phyloP scores from a whole-genome alignment of 2,329 filamentous ascomycete genomes.

The Arthroderma sp. region DNA sequence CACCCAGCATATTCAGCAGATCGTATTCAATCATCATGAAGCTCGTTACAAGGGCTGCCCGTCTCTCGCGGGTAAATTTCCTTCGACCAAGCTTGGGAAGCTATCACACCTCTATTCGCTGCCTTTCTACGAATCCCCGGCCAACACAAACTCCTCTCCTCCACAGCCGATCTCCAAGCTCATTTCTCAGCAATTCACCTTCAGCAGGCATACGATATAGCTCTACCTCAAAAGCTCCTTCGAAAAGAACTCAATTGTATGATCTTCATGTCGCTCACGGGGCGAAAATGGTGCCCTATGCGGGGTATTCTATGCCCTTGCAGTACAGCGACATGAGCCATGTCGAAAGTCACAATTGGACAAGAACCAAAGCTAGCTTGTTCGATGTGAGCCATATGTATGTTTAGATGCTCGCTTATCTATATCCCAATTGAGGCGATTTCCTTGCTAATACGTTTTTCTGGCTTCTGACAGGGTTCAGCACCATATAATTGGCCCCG shows the following conservation, averaged over 20 bases:
- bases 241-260: conserved; percentile 55
- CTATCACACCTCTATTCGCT: too few species aligned
- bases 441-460: background rate
- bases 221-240: conserved; percentile 16
- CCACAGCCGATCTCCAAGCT: background rate
- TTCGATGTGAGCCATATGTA: conserved; percentile 98
- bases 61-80: too few species aligned
- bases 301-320: conserved; percentile 83
- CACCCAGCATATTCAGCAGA: too few species aligned
- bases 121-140: too few species aligned
- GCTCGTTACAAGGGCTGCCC: too few species aligned
- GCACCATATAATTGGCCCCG: conserved; percentile 69
- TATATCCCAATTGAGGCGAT: background rate
- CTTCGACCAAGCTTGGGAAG: too few species aligned
- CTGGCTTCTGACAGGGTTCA: conserved; percentile 44
- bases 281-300: conserved; percentile 94
- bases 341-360: conserved; percentile 78
- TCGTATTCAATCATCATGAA: too few species aligned
- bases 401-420: conserved; percentile 10
- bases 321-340: conserved; percentile 70
- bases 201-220: conserved; percentile 19
- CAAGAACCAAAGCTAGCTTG: conserved; percentile 70
- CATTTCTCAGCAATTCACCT: conserved; percentile 2
- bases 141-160: too few species aligned
- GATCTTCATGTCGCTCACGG: conserved; percentile 64